Percentiles rank a stretch among this genome's conserved stretches.
phyloP scores from a whole-genome alignment of 805 yeast species.

The Saccharomycopsis guyanensis region DNA sequence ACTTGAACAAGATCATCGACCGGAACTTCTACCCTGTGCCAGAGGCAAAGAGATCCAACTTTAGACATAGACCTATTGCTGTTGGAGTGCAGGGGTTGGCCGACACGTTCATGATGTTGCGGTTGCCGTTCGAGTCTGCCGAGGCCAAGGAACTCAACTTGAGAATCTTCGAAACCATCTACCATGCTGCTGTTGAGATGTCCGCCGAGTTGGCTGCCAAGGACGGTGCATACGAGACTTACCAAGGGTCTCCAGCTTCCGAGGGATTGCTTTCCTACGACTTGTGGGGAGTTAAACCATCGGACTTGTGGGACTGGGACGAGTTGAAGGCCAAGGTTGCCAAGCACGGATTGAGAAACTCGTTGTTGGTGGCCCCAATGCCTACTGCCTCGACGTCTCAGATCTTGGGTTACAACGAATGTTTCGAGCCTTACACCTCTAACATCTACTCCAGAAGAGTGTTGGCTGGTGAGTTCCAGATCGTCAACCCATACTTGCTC shows the following conservation, averaged over 20 bases:
- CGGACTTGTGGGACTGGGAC: conserved; percentile 86
- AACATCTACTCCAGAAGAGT: conserved; percentile 89
- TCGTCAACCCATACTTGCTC: conserved; percentile 80
- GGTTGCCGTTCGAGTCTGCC: conserved; percentile 79
- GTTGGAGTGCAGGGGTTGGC: conserved; percentile 97
- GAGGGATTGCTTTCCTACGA: conserved; percentile 81
- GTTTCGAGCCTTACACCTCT: conserved; percentile 94
- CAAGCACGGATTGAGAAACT: conserved; percentile 72
- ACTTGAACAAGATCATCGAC: conserved; percentile 79
- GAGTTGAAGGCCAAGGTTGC: conserved; percentile 50
- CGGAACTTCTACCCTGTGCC: conserved; percentile 77
- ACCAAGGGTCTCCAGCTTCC: conserved; percentile 84
- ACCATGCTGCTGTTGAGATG: conserved; percentile 87
- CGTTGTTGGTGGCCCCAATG: conserved; percentile 89
- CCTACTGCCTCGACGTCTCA: conserved; percentile 98
- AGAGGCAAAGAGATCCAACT: conserved; percentile 67
- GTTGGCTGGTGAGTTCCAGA: conserved; percentile 87
- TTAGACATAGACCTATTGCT: conserved; percentile 89
- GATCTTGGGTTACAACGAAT: conserved; percentile 87
- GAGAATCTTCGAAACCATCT: conserved; percentile 90
- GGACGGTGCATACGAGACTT: conserved; percentile 66
- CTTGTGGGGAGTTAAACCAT: conserved; percentile 74
- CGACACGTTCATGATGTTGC: conserved; percentile 71
- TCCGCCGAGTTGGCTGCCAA: conserved; percentile 71
- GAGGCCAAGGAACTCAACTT: conserved; percentile 70